phyloP scores from a whole-genome alignment of 2,329 filamentous ascomycete genomes.

The Aspergillus sojae region DNA sequence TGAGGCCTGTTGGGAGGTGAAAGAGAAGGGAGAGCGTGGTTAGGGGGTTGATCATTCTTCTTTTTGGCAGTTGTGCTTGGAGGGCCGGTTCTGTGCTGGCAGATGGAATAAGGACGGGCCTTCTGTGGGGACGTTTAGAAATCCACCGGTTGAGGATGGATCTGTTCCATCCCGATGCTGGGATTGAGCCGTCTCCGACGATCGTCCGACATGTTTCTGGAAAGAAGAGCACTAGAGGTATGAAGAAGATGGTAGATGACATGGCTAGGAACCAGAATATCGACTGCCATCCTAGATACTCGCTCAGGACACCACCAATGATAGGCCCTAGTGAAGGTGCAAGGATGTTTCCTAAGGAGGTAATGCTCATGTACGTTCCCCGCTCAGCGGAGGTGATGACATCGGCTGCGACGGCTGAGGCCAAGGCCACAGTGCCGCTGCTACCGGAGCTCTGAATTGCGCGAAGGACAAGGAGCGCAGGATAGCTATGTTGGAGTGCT shows the following conservation, averaged over 20 bases:
- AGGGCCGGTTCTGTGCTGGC: background rate
- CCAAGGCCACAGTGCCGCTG: conserved; percentile 45
- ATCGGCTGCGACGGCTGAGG: conserved; percentile 45
- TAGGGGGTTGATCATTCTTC: conserved; percentile 36
- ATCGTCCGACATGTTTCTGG: conserved; percentile 53
- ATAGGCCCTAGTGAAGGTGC: conserved; percentile 56
- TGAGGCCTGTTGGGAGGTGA: conserved; percentile 39
- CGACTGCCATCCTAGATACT: conserved; percentile 64
- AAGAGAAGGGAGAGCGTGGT: conserved; percentile 39
- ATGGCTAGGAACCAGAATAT: conserved; percentile 72
- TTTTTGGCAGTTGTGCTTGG: background rate
- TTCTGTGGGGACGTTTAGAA: conserved; percentile 4
- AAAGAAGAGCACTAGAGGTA: conserved; percentile 59
- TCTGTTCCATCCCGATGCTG: conserved; percentile 27
- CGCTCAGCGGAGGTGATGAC: conserved; percentile 44
- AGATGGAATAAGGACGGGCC: background rate
- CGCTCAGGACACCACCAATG: conserved; percentile 64
- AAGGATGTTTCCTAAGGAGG: conserved; percentile 36
- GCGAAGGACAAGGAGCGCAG: conserved; percentile 40
- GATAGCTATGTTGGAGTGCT: conserved; percentile 42
- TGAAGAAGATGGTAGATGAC: conserved; percentile 50
- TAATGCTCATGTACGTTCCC: conserved; percentile 45
- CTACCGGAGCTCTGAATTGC: conserved; percentile 49
- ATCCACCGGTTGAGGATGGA: conserved; percentile 25
- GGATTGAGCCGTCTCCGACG: conserved; percentile 40